Conservation (phyloP, 2,329 filamentous ascomycete species). For the Colletotrichum liriopes region DNA sequence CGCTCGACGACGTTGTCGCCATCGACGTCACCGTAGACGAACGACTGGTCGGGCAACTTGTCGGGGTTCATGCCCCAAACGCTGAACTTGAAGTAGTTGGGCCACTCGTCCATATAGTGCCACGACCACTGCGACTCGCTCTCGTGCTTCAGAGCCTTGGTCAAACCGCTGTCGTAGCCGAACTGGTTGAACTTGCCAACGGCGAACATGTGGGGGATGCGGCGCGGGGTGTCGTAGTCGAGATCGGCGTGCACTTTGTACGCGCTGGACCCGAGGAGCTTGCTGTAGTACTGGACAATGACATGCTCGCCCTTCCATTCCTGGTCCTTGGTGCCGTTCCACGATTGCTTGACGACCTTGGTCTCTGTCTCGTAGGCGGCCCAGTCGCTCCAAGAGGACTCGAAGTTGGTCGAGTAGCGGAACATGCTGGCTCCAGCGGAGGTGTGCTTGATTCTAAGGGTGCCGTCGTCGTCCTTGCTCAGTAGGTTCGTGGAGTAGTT, state of each 20-base stretch:
- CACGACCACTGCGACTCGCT: constrained; percentile 69
- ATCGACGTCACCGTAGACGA: constrained; percentile 72
- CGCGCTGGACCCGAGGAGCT: constrained; percentile 70
- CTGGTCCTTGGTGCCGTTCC: constrained; percentile 72
- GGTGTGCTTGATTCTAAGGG: constrained; percentile 66
- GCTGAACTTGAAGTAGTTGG: constrained; percentile 73
- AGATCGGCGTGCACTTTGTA: constrained; percentile 73
- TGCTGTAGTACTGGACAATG: constrained; percentile 76
- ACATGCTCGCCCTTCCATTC: constrained; percentile 75
- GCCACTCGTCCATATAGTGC: constrained; percentile 76
- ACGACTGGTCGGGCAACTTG: constrained; percentile 72
- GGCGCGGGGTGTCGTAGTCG: constrained; percentile 58
- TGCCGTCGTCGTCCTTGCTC: constrained; percentile 52
- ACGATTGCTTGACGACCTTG: constrained; percentile 63
- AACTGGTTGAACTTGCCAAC: constrained; percentile 76
- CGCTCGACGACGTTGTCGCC: constrained; percentile 73
- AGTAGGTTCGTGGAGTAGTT: constrained; percentile 65
- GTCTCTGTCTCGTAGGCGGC: constrained; percentile 67
- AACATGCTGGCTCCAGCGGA: constrained; percentile 76
- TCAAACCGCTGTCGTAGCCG: constrained; percentile 73
- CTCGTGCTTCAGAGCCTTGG: constrained; percentile 66
- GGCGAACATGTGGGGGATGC: constrained; percentile 75
- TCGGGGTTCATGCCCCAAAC: constrained; percentile 78
- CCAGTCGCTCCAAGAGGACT: constrained; percentile 73
- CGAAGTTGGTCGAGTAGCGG: constrained; percentile 76